Evolutionary conservation across 495 filamentous ascomycete species (phyloP).

Genomic region (Glarea lozoyensis): DNA sequence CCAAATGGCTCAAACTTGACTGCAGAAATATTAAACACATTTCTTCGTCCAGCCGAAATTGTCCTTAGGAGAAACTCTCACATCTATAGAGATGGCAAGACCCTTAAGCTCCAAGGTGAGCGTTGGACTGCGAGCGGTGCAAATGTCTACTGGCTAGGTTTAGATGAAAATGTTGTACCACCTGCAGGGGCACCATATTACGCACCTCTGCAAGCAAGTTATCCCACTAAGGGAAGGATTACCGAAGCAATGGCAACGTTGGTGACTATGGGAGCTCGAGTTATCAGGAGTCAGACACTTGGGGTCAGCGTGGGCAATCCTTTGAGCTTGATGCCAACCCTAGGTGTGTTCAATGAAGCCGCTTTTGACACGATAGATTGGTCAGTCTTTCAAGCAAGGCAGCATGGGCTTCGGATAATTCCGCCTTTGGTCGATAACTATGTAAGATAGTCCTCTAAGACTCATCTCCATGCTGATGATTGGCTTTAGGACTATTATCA

Average conservation of each 20-base stretch:
- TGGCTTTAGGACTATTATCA: slow-evolving; percentile 44
- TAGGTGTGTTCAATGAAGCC: slow-evolving; percentile 34
- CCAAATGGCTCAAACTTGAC: slow-evolving; percentile 3
- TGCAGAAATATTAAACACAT: slow-evolving; percentile 11
- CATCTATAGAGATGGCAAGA: slow-evolving; percentile 32
- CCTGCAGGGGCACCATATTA: slow-evolving; percentile 40
- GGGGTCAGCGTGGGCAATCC: slow-evolving; percentile 46
- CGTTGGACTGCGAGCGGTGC: slow-evolving; percentile 41
- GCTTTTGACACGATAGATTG: slow-evolving; percentile 46
- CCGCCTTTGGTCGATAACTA: slow-evolving; percentile 41
- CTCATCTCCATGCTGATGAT: neutral
- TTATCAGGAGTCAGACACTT: slow-evolving; percentile 44
- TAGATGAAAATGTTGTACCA: slow-evolving; percentile 48
- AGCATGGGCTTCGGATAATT: slow-evolving; percentile 38
- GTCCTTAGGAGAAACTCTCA: slow-evolving; percentile 16
- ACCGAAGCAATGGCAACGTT: slow-evolving; percentile 45
- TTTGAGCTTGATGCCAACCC: slow-evolving; percentile 35
- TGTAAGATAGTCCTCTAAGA: slow-evolving; percentile 21
- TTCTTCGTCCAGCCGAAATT: slow-evolving; percentile 7
- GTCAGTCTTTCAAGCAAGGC: slow-evolving; percentile 42
- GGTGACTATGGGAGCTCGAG: slow-evolving; percentile 39
- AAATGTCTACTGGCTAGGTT: slow-evolving; percentile 50
- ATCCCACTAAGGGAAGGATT: slow-evolving; percentile 42
- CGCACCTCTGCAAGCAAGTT: slow-evolving; percentile 36
- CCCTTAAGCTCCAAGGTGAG: slow-evolving; percentile 31